Base-by-base conservation (phyloP, 805 yeast genomes). In the Ogataea pini region DNA sequence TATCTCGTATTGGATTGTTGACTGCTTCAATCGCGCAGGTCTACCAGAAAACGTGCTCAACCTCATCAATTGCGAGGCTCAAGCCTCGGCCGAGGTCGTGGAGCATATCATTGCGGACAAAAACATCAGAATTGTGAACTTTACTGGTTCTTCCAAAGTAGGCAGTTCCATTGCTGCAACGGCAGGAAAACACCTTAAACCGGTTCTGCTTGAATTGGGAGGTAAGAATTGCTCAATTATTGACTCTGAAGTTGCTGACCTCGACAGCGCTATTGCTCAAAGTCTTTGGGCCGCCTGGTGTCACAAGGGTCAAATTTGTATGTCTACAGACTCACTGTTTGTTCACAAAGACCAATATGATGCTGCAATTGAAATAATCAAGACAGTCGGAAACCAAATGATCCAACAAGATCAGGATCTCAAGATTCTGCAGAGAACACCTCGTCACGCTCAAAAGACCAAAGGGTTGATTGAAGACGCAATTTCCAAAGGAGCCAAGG, bases 231-330 rank as follows among this genome's bases (percentile, higher is more conserved):
- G 60, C 32, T 44, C 69, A 1, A 58, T 75, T 9, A 59, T 76
- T 2, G 62, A 59, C 13, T 41, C 58, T 4, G 74, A 69, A 44
- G 58, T 49, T 13, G 69, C 67, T 0, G 68, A 72, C 49, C 47
- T 76, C 24, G 56, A 46, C 1, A 52, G 48, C 32, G 75, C 78
- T 1, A 56, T 69, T 2, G 49, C 54, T 1, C 45, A 46, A 13
- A 57, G 62, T 22, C 36, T 72, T 7, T 64, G 67, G 66, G 59
- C 69, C 20, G 57, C 71, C 8, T 73, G 75, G 76, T 57, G 65
- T 42, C 73, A 76, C 52, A 71, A 67, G 52, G 80, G 79, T 10
- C 79, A 76, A 47, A 67, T 76, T 18, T 76, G 80, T 55, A 76
- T 75, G 79, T 64, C 72, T 44, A 67, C 75, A 1, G 79, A 75